Evolutionary conservation across 225 moss, liverwort and hornwort species (phyloP).

Genomic region (Bryoerythrophyllum caledonicum): DNA sequence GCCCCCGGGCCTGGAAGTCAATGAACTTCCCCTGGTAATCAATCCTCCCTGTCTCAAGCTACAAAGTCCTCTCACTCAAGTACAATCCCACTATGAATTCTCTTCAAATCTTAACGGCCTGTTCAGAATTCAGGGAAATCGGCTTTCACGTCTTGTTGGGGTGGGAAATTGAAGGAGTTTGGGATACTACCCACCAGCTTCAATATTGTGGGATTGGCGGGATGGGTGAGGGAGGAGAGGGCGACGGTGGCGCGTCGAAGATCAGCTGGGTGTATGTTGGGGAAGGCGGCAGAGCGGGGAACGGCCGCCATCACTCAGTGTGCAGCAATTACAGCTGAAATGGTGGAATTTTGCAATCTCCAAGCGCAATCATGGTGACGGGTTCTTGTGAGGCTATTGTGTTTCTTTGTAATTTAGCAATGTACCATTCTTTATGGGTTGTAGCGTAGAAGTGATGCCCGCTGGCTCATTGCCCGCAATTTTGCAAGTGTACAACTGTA

Average conservation of each 20-base stretch:
- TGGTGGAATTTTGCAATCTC: neutral
- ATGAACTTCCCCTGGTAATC: neutral
- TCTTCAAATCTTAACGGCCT: neutral
- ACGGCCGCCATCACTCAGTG: neutral
- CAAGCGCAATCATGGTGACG: neutral
- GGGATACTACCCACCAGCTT: neutral
- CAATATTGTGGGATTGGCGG: neutral
- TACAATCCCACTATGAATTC: neutral
- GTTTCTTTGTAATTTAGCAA: neutral
- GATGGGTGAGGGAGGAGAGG: slow-evolving; percentile 27
- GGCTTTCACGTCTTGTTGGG: neutral
- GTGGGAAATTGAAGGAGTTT: neutral
- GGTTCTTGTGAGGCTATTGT: neutral
- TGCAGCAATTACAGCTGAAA: neutral
- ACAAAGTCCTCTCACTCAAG: neutral
- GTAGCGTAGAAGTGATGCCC: neutral
- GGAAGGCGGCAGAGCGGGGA: slow-evolving; percentile 1
- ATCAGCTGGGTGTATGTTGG: slow-evolving; percentile 29
- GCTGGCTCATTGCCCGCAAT: neutral
- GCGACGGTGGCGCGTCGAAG: slow-evolving; percentile 35
- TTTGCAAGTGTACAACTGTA: neutral
- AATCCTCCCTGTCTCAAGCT: neutral
- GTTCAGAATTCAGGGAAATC: too few relatives aligned
- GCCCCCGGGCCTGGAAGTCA: neutral
- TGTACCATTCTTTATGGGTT: neutral